Evolutionary conservation across 1,284 basidiomycete species (phyloP).

Genomic region (Lignosus rhinocerotis): DNA sequence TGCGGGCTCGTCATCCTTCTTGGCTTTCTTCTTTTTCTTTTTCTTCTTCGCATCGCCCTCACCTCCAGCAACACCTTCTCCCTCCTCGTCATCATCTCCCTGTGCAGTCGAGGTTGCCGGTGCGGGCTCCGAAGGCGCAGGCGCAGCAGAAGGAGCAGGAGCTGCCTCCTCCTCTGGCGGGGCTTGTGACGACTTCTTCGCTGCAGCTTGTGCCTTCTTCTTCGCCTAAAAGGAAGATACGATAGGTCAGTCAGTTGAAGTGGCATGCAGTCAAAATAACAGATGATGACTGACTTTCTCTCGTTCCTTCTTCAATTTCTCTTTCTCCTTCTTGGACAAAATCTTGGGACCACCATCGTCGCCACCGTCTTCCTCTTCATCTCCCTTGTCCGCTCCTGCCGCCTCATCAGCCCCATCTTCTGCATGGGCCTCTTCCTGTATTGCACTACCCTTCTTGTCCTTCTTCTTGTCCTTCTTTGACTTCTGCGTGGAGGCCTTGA

Average conservation of each 20-base stretch:
- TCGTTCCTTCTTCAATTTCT: conserved; percentile 90
- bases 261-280: neutral
- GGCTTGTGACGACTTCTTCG: conserved; percentile 64
- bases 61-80: conserved; percentile 44
- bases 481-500: conserved; percentile 57
- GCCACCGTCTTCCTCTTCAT: conserved; percentile 41
- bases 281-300: conserved; percentile 67
- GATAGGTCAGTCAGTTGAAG: neutral
- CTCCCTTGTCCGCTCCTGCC: conserved; percentile 28
- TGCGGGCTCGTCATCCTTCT: conserved; percentile 70
- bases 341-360: conserved; percentile 54
- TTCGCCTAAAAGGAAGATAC: conserved; percentile 63
- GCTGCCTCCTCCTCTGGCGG: conserved; percentile 31
- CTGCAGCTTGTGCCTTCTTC: conserved; percentile 91
- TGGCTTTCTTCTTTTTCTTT: conserved; percentile 88
- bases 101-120: conserved; percentile 40
- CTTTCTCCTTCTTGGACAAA: conserved; percentile 90
- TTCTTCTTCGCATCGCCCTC: conserved; percentile 78
- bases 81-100: conserved; percentile 59
- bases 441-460: conserved; percentile 49
- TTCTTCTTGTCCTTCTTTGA: conserved; percentile 73
- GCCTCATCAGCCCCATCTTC: conserved; percentile 35
- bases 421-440: conserved; percentile 54
- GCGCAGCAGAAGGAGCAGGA: conserved; percentile 4
- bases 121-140: conserved; percentile 29